Conservation (phyloP, 306 rosid genomes). For the Fagus sylvatica region DNA sequence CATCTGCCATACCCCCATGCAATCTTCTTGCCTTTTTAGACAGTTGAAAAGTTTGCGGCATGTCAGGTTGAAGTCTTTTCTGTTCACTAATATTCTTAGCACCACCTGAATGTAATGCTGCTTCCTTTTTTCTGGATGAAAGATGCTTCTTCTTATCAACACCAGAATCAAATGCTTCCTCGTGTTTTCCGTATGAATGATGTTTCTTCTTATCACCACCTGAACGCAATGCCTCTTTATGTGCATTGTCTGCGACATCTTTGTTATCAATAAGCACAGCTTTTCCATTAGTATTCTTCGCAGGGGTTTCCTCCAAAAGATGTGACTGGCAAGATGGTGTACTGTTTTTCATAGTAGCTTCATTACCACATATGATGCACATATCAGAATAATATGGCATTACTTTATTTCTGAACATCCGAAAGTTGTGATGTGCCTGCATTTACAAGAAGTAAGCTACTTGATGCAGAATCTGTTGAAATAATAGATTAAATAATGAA, state of each 20-base stretch:
- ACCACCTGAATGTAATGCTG: not conserved
- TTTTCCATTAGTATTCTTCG: slow-evolving; percentile 21
- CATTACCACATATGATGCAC: slow-evolving; percentile 48
- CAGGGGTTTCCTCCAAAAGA: slow-evolving; percentile 24
- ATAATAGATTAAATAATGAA: not conserved
- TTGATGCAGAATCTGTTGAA: slow-evolving; percentile 6
- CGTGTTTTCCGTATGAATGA: not conserved
- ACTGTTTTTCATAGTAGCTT: slow-evolving; percentile 17
- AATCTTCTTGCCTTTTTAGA: slow-evolving; percentile 36
- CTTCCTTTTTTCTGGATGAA: slow-evolving; percentile 5
- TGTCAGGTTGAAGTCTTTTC: slow-evolving; percentile 30
- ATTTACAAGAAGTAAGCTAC: slow-evolving; percentile 5
- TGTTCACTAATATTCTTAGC: slow-evolving; percentile 25
- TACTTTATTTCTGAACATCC: slow-evolving; percentile 39
- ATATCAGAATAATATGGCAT: slow-evolving; percentile 49
- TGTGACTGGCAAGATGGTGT: slow-evolving; percentile 23
- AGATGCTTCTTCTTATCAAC: not conserved
- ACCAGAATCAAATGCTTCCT: not conserved
- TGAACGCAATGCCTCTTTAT: slow-evolving; percentile 17
- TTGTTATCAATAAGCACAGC: slow-evolving; percentile 14
- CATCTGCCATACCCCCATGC: slow-evolving; percentile 22
- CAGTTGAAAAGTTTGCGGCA: slow-evolving; percentile 19
- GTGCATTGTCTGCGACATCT: not conserved
- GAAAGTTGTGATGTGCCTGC: slow-evolving; percentile 53
- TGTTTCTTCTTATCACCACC: slow-evolving; percentile 17